Base-by-base conservation (phyloP, 208 protist genomes). In the Leishmania tarentolae region DNA sequence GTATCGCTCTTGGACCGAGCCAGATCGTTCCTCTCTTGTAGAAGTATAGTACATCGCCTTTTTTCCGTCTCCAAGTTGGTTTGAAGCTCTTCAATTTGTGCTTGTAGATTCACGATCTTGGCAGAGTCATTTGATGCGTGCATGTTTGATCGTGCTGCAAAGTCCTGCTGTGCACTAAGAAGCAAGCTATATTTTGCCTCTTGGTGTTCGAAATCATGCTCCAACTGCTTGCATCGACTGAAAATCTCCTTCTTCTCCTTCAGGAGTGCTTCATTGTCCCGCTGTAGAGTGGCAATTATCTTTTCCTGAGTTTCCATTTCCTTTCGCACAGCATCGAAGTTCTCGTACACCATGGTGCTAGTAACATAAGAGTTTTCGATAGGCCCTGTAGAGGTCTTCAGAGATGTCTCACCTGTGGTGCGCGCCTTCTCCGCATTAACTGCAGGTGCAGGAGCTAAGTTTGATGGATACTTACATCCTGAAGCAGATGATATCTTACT, bases 181-280 rank as follows among this genome's bases (percentile, higher is more conserved):
- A 93, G 31, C 19, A 95, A 78, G 69, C 89, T 93, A 69, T 92
- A 85, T 75, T 97, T 94, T 31, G 92, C 92, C 68, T 94, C 90
- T 2, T 88, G 65, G 59, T 93, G 93, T 35, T 89, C 92, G 47
- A 90, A 81, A 35, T 88, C 81, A 42, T 87, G 53, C 69, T 89
- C 86, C 35, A 95, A 63, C 47, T 91, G 86, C 47, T 85, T 92
- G 72, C 79, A 80, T 24, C 79, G 84, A 2, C 63, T 72, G 35
- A 75, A 68, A n/a, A 93, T 83, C 6, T 85, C 72, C 40, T 89
- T 90, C 31, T 90, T 89, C 65, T 94, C 89, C 9, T 19, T 79
- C 74, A 88, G 65, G 15, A 97, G 85, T 44, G 81, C 70, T 66
- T 87, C 87, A 72, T 97, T 97, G 71, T 97, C 93, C 50, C 88